Conservation (phyloP, 1,284 basidiomycete genomes). For the Puccinia novopanici region DNA sequence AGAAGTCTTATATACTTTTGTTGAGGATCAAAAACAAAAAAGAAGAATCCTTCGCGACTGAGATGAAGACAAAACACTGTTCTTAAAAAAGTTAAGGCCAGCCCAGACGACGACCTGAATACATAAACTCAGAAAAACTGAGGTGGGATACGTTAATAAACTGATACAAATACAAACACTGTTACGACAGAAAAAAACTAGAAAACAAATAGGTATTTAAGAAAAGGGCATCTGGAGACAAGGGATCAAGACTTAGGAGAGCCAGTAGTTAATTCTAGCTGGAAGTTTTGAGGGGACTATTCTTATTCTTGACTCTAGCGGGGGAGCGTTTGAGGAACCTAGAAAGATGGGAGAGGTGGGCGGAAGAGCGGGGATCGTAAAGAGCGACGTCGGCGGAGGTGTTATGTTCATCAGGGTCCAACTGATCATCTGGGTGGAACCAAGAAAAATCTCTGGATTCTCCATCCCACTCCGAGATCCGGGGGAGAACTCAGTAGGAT, state of each 20-base stretch:
- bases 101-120: not conserved
- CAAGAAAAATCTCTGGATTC: not conserved
- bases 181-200: no score
- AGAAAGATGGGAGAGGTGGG: not conserved
- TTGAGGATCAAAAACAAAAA: no score
- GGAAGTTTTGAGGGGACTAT: not conserved
- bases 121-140: not conserved
- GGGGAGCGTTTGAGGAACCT: slow-evolving; percentile 21
- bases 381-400: not conserved
- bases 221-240: not conserved
- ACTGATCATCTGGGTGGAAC: not conserved
- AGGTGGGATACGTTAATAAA: not conserved
- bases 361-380: not conserved
- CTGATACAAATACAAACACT: slow-evolving; percentile 15
- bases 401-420: not conserved
- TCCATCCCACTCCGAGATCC: slow-evolving; percentile 9
- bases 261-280: not conserved
- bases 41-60: no score
- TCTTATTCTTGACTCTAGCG: slow-evolving; percentile 1
- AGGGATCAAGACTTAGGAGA: not conserved
- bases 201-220: not conserved
- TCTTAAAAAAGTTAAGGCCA: no score
- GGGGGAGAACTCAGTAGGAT: slow-evolving; percentile 36
- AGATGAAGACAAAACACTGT: no score
- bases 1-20: no score